phyloP scores from a whole-genome alignment of 129 eudicot species.

The Centella asiatica region DNA sequence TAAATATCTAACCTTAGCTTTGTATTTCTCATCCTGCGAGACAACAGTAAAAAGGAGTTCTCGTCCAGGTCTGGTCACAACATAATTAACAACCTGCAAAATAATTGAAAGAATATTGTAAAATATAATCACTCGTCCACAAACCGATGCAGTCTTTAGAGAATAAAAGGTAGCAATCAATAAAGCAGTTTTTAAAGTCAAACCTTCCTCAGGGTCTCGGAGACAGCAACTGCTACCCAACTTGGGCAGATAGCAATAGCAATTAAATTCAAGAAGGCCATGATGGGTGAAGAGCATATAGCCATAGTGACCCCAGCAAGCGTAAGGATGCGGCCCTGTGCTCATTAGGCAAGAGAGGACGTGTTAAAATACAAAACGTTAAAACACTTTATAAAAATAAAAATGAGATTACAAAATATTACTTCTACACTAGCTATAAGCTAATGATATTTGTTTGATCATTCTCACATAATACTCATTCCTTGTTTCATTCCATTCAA shows the following conservation, averaged over 20 bases:
- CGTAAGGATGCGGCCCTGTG: slow-evolving; percentile 82
- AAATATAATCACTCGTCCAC: neutral
- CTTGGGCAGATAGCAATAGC: slow-evolving; percentile 86
- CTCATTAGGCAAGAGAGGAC: slow-evolving; percentile 10
- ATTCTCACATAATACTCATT: too few relatives aligned
- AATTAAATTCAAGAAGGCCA: slow-evolving; percentile 55
- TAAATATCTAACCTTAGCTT: slow-evolving; percentile 68
- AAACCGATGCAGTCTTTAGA: neutral
- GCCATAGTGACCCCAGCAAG: slow-evolving; percentile 76
- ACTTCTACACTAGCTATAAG: neutral
- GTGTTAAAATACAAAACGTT: slow-evolving; percentile 1
- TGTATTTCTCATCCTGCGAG: slow-evolving; percentile 94
- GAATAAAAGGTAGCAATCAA: neutral
- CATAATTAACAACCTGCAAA: slow-evolving; percentile 76
- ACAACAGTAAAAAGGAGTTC: slow-evolving; percentile 89
- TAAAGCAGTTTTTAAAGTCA: slow-evolving; percentile 1
- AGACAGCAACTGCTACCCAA: slow-evolving; percentile 64
- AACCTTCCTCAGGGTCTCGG: slow-evolving; percentile 84
- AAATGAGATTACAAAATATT: neutral
- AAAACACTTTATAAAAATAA: neutral
- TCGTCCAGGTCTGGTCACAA: slow-evolving; percentile 90
- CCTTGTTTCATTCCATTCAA: too few relatives aligned
- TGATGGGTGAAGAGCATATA: slow-evolving; percentile 64
- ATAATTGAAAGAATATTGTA: neutral
- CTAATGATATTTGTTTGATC: too few relatives aligned